phyloP scores from a whole-genome alignment of 139 green algal genomes.

The Chara braunii region DNA sequence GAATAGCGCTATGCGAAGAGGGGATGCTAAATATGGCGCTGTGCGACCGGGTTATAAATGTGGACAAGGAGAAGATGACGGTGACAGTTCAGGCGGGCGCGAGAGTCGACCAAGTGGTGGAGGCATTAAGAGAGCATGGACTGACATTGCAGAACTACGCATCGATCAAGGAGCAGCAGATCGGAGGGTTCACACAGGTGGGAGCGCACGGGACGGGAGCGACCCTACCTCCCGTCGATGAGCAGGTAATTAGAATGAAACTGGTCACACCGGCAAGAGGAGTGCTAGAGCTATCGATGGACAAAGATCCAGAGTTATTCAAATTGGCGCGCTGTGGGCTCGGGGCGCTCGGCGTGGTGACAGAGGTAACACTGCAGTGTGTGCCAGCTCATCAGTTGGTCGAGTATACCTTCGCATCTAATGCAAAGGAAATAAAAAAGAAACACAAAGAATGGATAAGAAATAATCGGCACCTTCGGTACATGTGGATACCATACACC shows the following conservation, averaged over 20 bases:
- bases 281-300: slow-evolving; percentile 51
- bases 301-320: slow-evolving; percentile 67
- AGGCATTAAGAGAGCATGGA: slow-evolving; percentile 67
- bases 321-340: slow-evolving; percentile 52
- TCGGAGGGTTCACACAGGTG: slow-evolving; percentile 86
- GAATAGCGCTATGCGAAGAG: slow-evolving; percentile 64
- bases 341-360: slow-evolving; percentile 78
- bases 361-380: slow-evolving; percentile 76
- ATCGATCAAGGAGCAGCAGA: slow-evolving; percentile 88
- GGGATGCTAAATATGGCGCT: slow-evolving; percentile 84
- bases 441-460: slow-evolving; percentile 67
- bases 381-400: slow-evolving; percentile 65
- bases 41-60: slow-evolving; percentile 73
- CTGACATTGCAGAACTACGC: slow-evolving; percentile 94
- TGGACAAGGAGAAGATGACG: slow-evolving; percentile 60
- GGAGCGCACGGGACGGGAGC: slow-evolving; percentile 88
- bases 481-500: slow-evolving; percentile 97
- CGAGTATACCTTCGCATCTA: slow-evolving; percentile 72
- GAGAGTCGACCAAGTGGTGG: slow-evolving; percentile 67
- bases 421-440: slow-evolving; percentile 52
- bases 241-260: slow-evolving; percentile 76
- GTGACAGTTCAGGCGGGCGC: slow-evolving; percentile 70
- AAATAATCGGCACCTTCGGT: slow-evolving; percentile 75
- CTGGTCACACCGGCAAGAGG: slow-evolving; percentile 80
- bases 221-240: slow-evolving; percentile 80